Conservation (phyloP, 2,329 filamentous ascomycete species). For the Penicillium brevicompactum region DNA sequence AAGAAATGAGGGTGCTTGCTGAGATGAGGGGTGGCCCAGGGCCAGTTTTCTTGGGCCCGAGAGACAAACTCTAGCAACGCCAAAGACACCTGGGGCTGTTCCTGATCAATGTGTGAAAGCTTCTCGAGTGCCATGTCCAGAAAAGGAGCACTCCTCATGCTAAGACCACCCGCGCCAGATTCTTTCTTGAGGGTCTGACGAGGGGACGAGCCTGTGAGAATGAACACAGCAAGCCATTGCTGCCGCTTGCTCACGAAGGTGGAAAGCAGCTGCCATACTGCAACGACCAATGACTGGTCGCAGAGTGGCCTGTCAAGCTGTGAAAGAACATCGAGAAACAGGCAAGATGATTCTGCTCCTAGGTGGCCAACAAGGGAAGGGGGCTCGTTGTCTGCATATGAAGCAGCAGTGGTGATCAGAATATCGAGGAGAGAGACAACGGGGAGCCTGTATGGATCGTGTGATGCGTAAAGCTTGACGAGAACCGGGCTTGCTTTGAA, state of each 20-base stretch:
- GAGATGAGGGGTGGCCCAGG: conserved; percentile 84
- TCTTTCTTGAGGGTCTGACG: conserved; percentile 66
- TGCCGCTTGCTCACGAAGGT: conserved; percentile 85
- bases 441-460: conserved; percentile 66
- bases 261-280: conserved; percentile 83
- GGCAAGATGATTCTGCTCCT: conserved; percentile 77
- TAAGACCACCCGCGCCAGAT: conserved; percentile 52
- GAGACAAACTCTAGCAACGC: conserved; percentile 85
- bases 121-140: conserved; percentile 73
- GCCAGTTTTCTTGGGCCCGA: conserved; percentile 90
- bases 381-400: conserved; percentile 67
- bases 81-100: conserved; percentile 67
- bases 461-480: conserved; percentile 72
- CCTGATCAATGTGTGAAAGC: conserved; percentile 64
- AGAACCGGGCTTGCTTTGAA: conserved; percentile 79
- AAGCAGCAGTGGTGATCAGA: conserved; percentile 70
- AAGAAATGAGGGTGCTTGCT: conserved; percentile 75
- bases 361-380: conserved; percentile 93
- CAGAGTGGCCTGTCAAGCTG: conserved; percentile 75
- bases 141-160: conserved; percentile 63
- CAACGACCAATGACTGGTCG: conserved; percentile 64
- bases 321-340: conserved; percentile 78
- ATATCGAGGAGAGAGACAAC: conserved; percentile 72
- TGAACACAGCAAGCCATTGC: conserved; percentile 92
- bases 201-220: conserved; percentile 85